These are phyloP conservation scores for Gentiana dahurica DNA, from an alignment of 257 asterid species.

Conservation along the genomic window DNA sequence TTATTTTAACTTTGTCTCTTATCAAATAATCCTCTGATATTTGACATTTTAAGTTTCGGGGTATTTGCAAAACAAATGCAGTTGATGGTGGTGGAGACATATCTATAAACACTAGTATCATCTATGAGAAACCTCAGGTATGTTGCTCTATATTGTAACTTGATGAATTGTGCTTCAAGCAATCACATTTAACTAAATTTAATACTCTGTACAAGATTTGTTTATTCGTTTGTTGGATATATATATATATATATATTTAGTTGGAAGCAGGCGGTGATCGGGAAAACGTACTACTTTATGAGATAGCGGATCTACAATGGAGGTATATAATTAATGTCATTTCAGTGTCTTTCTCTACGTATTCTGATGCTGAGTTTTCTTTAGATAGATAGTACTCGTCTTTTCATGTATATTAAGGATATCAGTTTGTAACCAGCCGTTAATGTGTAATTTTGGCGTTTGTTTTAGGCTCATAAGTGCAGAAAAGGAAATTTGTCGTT, in stretches of 20 bases:
- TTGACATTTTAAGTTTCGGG: slow-evolving; percentile 12
- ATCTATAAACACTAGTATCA: slow-evolving; percentile 12
- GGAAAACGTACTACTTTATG: slow-evolving; percentile 66
- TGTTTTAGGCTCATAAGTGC: no score
- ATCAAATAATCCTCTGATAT: not conserved
- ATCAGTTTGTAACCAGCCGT: no score
- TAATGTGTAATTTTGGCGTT: no score
- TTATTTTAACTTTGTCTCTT: slow-evolving; percentile 1
- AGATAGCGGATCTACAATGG: slow-evolving; percentile 60
- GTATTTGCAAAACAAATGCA: slow-evolving; percentile 16
- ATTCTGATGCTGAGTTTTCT: not conserved
- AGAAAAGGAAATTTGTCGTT: not conserved
- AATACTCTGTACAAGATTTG: no score
- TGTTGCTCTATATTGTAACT: slow-evolving; percentile 1
- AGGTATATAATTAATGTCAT: slow-evolving; percentile 30
- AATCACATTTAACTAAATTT: no score
- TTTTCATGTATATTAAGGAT: no score
- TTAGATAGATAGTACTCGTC: not conserved
- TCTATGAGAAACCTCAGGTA: slow-evolving; percentile 60
- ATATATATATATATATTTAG: slow-evolving; percentile 29
- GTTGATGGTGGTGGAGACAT: slow-evolving; percentile 30
- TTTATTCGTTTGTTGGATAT: no score
- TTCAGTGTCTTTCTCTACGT: not conserved
- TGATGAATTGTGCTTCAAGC: no score
- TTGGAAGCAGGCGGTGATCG: slow-evolving; percentile 69